Evolutionary conservation across 2,329 filamentous ascomycete genomes (phyloP), one percentile per base, ranked within the genome.

Genomic region (Penicillium rolfsii): DNA sequence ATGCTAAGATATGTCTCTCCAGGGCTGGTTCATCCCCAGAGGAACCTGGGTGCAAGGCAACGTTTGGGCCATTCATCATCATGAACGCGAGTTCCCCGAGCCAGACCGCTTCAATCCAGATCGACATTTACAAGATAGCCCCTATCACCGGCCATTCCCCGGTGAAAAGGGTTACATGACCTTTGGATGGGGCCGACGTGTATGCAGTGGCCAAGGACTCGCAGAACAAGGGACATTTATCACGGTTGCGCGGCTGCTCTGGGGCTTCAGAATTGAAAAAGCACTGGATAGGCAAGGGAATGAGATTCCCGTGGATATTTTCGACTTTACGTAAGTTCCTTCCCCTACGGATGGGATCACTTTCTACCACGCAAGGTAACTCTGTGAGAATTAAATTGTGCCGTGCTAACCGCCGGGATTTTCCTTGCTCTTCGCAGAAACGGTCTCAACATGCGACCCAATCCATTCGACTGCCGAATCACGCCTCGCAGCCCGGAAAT

Each of bases 141-240:
- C 73, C 3, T 71, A 78, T 58, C 69, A 64, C 40, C 75, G 82
- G 4, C 81, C 81, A 0, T 84, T 84, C 61, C 81, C 81, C 0
- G 76, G 77, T 9, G 81, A 83, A 62, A 77, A 77, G 54, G 80
- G 81, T 0, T 83, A 84, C 67, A 84, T 84, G 80, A 83, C 83
- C 1, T 85, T 85, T 67, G 83, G 84, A 28, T 85, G 83, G 81
- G 84, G 84, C 6, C 77, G 84, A 3, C 72, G 84, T 5, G 81
- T 84, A 3, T 86, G 84, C 69, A 80, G 79, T 48, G 84, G 84
- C 0, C 78, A 84, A 67, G 82, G 79, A 2, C 74, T 88, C 19
- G 85, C 85, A 1, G 85, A 88, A 71, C 83, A 86, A 67, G 84
- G 85, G 5, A 84, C 84, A 0, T 87, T 84, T 79, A 81, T 87